A percentile compares a stretch with the other conserved stretches of the same genome.
These are phyloP conservation scores for Boletellus deceptivus DNA, from an alignment of 1,284 basidiomycete species.

Conservation along the genomic window DNA sequence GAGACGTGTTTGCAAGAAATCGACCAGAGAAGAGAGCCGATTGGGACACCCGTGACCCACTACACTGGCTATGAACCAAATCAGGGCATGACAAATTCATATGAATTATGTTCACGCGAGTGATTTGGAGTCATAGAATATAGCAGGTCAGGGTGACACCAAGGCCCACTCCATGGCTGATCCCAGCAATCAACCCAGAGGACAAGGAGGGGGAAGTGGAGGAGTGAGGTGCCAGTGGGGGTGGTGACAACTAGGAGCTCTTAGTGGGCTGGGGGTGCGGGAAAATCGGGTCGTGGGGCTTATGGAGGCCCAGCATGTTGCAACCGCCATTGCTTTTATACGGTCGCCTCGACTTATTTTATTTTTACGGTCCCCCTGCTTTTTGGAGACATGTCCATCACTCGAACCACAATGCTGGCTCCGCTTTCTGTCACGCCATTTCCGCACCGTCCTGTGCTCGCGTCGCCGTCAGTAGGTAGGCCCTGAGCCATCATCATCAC, in stretches of 20 bases:
- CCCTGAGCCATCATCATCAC: conserved; percentile 15
- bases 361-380: conserved; percentile 5
- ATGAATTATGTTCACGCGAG: conserved; percentile 21
- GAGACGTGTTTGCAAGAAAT: conserved; percentile 9
- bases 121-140: conserved; percentile 36
- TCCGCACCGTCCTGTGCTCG: conserved; percentile 10
- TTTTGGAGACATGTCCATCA: conserved; percentile 11
- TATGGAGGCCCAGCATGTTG: not conserved
- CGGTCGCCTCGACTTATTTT: conserved; percentile 5
- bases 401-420: conserved; percentile 7
- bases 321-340: conserved; percentile 24
- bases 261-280: conserved; percentile 17
- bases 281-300: conserved; percentile 14
- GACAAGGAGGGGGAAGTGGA: not conserved
- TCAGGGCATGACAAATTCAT: conserved; percentile 28
- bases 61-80: conserved; percentile 37
- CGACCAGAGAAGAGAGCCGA: conserved; percentile 3
- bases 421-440: conserved; percentile 23
- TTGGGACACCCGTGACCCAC: conserved; percentile 31
- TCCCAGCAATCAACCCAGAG: conserved; percentile 9
- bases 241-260: not conserved
- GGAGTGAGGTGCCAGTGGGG: not conserved
- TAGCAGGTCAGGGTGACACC: conserved; percentile 32
- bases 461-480: not conserved
- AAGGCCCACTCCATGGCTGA: conserved; percentile 16